Base-by-base conservation (phyloP, 1,139 yeast species). In the Suhomyces wounanorum region DNA sequence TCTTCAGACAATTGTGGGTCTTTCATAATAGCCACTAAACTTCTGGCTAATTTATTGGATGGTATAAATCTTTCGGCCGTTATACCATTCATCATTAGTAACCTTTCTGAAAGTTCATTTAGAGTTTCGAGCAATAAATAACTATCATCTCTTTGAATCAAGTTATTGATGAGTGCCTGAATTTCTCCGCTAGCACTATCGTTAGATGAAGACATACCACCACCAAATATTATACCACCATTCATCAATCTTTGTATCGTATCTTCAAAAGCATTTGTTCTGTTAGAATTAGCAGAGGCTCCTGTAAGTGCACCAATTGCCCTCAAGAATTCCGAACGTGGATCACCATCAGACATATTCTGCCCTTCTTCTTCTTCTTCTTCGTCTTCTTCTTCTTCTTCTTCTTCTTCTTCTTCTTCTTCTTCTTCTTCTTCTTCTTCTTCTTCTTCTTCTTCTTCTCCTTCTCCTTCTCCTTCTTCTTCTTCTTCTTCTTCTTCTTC, bases 21-120 rank as follows among this genome's bases (percentile, higher is more conserved):
- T 21, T 75, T 73, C 69, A 94, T 71, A 10, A 91, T 77, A 5
- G 69, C 69, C 2, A 88, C 81, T 45, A 92, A 69, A 26, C 80
- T 79, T 38, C 72, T 73, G 0, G 89, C 75, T 18, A 89, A 65
- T 45, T 75, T 77, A 46, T 75, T 78, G 0, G 87, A 76, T 0
- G 96, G 95, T 11, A 92, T 74, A 8, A 75, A 66, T 41, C 90
- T 70, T 54, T 85, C 91, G 0, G 87, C 84, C 7, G 84, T 69
- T 17, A 83, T 64, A 3, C 80, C 83, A 54, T 84, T 84, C 82
- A 84, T 82, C 91, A 87, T 85, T 46, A 87, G 68, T 11, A 87
- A 62, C 47, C 81, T 70, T 57, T 82, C 89, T 16, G 87, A 79
- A 25, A 87, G 65, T 60, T 85, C 89, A 56, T 79, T 84, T 49